Conservation (phyloP, 306 rosid species). For the Lablab purpureus region DNA sequence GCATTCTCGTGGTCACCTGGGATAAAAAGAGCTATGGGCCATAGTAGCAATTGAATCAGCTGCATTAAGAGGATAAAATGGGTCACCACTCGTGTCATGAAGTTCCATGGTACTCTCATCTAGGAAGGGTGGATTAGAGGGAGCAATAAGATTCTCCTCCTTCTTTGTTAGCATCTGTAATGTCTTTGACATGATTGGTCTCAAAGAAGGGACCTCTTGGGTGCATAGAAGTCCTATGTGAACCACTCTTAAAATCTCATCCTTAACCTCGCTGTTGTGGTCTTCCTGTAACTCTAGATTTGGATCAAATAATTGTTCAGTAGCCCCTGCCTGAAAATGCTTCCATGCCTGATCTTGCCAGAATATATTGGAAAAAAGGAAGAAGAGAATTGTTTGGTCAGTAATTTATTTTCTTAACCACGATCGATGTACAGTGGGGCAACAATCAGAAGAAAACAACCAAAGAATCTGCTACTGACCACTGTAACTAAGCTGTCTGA, state of each 20-base stretch:
- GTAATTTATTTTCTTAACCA: slow-evolving; percentile 1
- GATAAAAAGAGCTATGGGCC: slow-evolving; percentile 73
- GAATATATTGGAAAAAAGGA: slow-evolving; percentile 10
- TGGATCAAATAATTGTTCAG: slow-evolving; percentile 70
- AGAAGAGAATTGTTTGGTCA: slow-evolving; percentile 8
- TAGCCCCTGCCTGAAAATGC: slow-evolving; percentile 72
- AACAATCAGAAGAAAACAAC: slow-evolving; percentile 26
- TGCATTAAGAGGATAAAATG: slow-evolving; percentile 50
- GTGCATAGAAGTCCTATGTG: slow-evolving; percentile 89
- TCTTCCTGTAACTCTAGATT: slow-evolving; percentile 67
- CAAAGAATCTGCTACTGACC: slow-evolving; percentile 56
- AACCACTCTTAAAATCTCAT: slow-evolving; percentile 70
- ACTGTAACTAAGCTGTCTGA: slow-evolving; percentile 71
- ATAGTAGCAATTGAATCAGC: slow-evolving; percentile 72
- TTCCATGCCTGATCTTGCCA: slow-evolving; percentile 75
- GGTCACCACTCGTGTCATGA: slow-evolving; percentile 59
- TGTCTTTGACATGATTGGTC: slow-evolving; percentile 85
- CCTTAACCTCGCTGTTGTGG: slow-evolving; percentile 43
- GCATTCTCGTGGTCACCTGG: slow-evolving; percentile 61
- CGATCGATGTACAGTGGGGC: slow-evolving; percentile 23
- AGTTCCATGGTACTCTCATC: slow-evolving; percentile 91
- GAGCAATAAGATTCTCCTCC: slow-evolving; percentile 73
- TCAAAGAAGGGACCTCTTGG: slow-evolving; percentile 73
- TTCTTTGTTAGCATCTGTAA: slow-evolving; percentile 74
- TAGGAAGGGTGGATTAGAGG: slow-evolving; percentile 86